A percentile compares a stretch with the other conserved stretches of the same genome.
These are phyloP conservation scores for Coccomyxa sp. DNA, from an alignment of 139 green algal species.

Conservation along the genomic window DNA sequence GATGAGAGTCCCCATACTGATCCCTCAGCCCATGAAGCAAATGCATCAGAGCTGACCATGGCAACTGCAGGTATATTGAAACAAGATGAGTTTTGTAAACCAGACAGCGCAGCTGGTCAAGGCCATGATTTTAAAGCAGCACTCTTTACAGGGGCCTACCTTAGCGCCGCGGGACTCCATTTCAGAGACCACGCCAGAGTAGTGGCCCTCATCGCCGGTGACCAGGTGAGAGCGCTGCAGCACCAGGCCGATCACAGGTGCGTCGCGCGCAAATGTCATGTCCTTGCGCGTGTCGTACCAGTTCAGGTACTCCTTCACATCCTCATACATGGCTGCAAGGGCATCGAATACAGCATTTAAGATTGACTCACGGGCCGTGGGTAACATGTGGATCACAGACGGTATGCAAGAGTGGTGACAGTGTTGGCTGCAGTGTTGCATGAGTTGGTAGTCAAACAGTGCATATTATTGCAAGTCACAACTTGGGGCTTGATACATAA, in stretches of 20 bases:
- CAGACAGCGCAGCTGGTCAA: background rate
- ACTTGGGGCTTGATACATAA: background rate
- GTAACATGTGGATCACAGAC: background rate
- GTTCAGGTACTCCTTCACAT: conserved; percentile 99
- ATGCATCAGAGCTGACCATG: background rate
- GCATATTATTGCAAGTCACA: background rate
- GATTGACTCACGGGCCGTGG: background rate
- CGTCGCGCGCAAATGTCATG: conserved; percentile 78
- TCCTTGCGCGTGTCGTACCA: conserved; percentile 97
- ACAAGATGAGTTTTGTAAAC: background rate
- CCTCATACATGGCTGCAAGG: conserved; percentile 80
- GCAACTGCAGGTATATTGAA: background rate
- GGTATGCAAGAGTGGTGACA: background rate
- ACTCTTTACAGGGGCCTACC: conserved; percentile 22
- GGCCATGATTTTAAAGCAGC: too few relatives aligned
- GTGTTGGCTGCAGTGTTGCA: background rate
- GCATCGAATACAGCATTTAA: too few relatives aligned
- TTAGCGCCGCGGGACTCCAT: conserved; percentile 90
- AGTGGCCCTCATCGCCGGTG: conserved; percentile 97
- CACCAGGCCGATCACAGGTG: conserved; percentile 92
- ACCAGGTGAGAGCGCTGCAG: conserved; percentile 97
- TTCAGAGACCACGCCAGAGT: conserved; percentile 86
- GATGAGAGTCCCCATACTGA: background rate
- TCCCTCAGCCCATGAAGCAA: background rate
- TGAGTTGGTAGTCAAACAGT: background rate